Conservation (phyloP, 1,284 basidiomycete species). For the Trichosporon sp. region DNA sequence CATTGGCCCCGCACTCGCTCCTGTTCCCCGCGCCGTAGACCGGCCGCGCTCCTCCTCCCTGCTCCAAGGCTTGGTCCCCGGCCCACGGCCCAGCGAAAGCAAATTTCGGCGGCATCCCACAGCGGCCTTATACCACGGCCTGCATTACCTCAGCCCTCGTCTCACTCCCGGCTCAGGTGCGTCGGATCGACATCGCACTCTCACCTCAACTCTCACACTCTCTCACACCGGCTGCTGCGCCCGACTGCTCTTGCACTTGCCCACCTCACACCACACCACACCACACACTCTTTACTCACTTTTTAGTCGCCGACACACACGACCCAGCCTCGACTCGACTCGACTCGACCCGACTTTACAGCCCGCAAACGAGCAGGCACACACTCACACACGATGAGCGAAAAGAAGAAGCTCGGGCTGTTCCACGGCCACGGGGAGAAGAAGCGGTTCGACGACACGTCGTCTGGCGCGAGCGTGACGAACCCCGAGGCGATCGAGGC, state of each 20-base stretch:
- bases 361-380: not conserved
- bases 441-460: not conserved
- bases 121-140: not conserved
- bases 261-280: not conserved
- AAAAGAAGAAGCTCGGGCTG: not conserved
- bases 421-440: not conserved
- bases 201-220: not conserved
- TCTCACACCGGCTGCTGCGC: not conserved
- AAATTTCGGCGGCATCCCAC: not conserved
- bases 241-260: not conserved
- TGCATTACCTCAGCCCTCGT: too few relatives aligned
- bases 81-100: not conserved
- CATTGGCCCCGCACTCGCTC: not conserved
- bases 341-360: not conserved
- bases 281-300: not conserved
- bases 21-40: constrained; percentile 12
- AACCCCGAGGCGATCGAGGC: not conserved
- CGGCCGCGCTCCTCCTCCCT: constrained; percentile 18
- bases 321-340: not conserved
- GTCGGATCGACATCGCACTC: not conserved
- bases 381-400: not conserved
- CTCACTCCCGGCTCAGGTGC: not conserved
- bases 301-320: too few relatives aligned
- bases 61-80: not conserved
- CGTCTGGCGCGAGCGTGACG: not conserved